A percentile compares a stretch with the other conserved stretches of the same genome.
Conservation (phyloP, 169 alveolate species). For the Plasmodium cynomolgi region DNA sequence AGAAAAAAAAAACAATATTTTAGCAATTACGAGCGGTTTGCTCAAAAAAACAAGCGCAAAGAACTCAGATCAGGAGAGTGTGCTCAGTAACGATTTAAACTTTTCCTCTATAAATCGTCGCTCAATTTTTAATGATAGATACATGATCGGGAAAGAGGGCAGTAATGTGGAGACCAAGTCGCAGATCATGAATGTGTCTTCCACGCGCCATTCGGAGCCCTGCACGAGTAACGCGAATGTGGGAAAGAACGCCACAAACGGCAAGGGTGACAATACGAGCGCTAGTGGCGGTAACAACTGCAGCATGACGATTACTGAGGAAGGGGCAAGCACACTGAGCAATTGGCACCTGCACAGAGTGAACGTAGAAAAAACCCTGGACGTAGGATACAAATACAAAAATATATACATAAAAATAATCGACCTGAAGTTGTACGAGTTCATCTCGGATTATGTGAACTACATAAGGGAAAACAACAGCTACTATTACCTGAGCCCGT, state of each 20-base stretch:
- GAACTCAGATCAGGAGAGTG: constrained; percentile 23
- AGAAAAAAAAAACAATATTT: constrained; percentile 19
- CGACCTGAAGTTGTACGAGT: constrained; percentile 58
- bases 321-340: not conserved
- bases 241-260: not conserved
- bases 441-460: constrained; percentile 23
- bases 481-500: constrained; percentile 49
- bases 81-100: constrained; percentile 31
- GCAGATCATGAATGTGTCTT: constrained; percentile 41
- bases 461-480: constrained; percentile 68
- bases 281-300: not conserved
- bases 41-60: constrained; percentile 23
- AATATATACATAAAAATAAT: constrained; percentile 71
- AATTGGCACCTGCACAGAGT: constrained; percentile 2
- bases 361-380: constrained; percentile 29
- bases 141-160: constrained; percentile 28
- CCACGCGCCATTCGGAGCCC: constrained; percentile 52
- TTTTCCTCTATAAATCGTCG: constrained; percentile 23
- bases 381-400: constrained; percentile 60
- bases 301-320: not conserved
- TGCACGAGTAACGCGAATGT: constrained; percentile 32
- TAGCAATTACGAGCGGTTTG: constrained; percentile 12
- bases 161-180: constrained; percentile 56
- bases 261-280: not conserved
- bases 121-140: constrained; percentile 39